Base-by-base conservation (phyloP, 129 eudicot species). In the Centaurea solstitialis region DNA sequence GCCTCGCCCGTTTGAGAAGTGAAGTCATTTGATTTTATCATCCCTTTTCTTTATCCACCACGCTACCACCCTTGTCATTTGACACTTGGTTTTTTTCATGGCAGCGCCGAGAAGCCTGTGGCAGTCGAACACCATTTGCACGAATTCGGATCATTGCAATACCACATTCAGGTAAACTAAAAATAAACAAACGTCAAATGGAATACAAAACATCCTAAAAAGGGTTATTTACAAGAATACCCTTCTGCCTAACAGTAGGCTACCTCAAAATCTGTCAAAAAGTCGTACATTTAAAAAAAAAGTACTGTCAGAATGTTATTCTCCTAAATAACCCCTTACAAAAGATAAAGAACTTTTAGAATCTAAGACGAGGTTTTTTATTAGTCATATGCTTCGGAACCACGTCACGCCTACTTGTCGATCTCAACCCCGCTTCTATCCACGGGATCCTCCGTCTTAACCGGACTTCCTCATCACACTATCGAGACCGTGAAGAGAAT, bases 81-180 rank as follows among this genome's bases (percentile, higher is more conserved):
- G 65, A 57, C 22, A 57, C 22, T 57, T 77, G 76, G 24, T 82
- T 86, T n/a, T n/a, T 69, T 86, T 76, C 37, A 26, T 66, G 75
- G 71, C 90, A 96, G 99, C 21, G 84, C 92, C 11, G 93, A 93
- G 71, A 84, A 83, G 76, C 93, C 95, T 35, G 24, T 82, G 85
- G 97, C 90, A 79, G 75, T 91, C 21, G 99, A 96, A 72, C 98
- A 93, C 81, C 91, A 89, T 77, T 82, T 93, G 82, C 90, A 91
- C 75, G 99, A 96, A 84, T 96, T 96, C 82, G 99, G 99, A 66
- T 91, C 92, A 3, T 88, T 96, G 50, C 90, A 93, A 81, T 96
- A 96, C 86, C 97, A 91, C 83, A 66, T 93, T 83, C 89, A 93
- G 98, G 99, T 95, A 85, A 79, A 40, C 65, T 5, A 15, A 15